A percentile compares a stretch with the other conserved stretches of the same genome.
These are phyloP conservation scores for Trichopus zeylanicus DNA, from an alignment of 116 monocot species.

Conservation along the genomic window DNA sequence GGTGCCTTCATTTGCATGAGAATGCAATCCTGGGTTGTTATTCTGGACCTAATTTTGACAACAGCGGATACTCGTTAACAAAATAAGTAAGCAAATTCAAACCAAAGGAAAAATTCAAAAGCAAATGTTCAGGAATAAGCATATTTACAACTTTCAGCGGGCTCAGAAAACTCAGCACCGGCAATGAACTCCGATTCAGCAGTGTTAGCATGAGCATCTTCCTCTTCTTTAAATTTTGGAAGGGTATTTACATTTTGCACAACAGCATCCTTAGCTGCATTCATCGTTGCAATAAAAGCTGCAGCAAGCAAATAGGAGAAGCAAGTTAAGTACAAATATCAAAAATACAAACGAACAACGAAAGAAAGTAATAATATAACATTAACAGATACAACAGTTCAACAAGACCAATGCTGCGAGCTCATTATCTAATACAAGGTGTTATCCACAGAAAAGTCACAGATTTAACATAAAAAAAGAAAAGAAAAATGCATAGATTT, in stretches of 20 bases:
- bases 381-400: neutral
- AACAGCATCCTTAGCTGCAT: constrained; percentile 13
- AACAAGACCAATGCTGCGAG: neutral
- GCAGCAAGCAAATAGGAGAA: constrained; percentile 8
- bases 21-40: no score
- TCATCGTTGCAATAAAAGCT: constrained; percentile 40
- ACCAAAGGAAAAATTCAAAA: constrained; percentile 1
- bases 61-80: no score
- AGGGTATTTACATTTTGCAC: constrained; percentile 23
- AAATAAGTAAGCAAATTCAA: neutral
- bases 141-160: constrained; percentile 21
- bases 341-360: no score
- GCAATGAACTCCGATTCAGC: constrained; percentile 18
- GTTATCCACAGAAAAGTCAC: no score
- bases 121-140: neutral
- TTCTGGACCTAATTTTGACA: no score
- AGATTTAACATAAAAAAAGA: no score
- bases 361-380: neutral
- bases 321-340: neutral
- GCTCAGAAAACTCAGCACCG: constrained; percentile 7
- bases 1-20: no score
- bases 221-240: constrained; percentile 22
- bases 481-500: no score
- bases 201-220: neutral
- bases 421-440: neutral